These are phyloP conservation scores for Epichloe elymi DNA, from an alignment of 2,329 filamentous ascomycete genomes.

Conservation along the genomic window DNA sequence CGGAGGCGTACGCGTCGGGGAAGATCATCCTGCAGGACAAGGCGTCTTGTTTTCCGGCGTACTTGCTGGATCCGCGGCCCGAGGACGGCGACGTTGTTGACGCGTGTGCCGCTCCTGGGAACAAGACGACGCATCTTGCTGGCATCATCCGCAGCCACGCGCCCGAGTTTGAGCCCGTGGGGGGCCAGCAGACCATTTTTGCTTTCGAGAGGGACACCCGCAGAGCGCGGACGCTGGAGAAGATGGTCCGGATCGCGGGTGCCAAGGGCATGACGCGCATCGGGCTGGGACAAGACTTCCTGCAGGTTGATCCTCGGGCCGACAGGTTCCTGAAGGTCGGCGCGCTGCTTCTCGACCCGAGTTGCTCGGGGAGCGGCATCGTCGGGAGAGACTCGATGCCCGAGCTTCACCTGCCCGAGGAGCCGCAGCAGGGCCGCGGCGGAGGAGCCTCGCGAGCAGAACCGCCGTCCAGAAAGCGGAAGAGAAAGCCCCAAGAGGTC, in stretches of 20 bases:
- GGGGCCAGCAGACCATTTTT: constrained; percentile 37
- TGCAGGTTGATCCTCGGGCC: constrained; percentile 55
- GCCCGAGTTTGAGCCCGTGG: constrained; percentile 19
- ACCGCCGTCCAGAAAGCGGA: constrained; percentile 19
- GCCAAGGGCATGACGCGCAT: constrained; percentile 54
- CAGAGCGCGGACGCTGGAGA: constrained; percentile 63
- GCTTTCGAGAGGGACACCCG: constrained; percentile 67
- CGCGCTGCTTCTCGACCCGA: constrained; percentile 77
- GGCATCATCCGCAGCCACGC: constrained; percentile 47
- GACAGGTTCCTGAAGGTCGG: constrained; percentile 56
- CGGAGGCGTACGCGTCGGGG: constrained; percentile 59
- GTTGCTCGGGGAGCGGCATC: constrained; percentile 92
- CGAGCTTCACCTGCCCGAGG: constrained; percentile 44
- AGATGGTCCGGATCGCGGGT: constrained; percentile 72
- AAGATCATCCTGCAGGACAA: constrained; percentile 89
- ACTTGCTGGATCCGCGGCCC: constrained; percentile 58
- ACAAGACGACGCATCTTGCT: constrained; percentile 91
- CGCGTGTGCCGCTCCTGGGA: constrained; percentile 86
- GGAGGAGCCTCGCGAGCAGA: neutral
- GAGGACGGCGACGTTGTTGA: constrained; percentile 73
- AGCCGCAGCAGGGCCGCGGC: constrained; percentile 8
- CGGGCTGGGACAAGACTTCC: constrained; percentile 66
- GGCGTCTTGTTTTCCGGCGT: constrained; percentile 91
- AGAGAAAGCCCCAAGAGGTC: constrained; percentile 32
- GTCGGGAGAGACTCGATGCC: constrained; percentile 74